Conservation (phyloP, 441 rosid genomes). For the Dalechampia spathulata region DNA sequence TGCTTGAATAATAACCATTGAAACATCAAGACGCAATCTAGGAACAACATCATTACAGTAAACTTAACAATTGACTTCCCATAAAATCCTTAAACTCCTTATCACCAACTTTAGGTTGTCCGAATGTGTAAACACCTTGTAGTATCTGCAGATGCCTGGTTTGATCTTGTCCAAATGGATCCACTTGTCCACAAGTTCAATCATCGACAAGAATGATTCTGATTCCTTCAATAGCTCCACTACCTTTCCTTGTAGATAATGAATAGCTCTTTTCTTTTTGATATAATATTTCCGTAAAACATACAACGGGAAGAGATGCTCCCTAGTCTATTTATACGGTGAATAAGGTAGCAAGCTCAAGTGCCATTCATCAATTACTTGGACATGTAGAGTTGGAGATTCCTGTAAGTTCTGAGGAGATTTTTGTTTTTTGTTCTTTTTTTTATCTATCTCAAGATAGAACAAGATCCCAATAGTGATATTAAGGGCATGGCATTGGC, state of each 20-base stretch:
- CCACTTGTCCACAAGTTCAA: conserved; percentile 11
- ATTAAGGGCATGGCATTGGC: too few species aligned
- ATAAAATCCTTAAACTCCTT: conserved; percentile 36
- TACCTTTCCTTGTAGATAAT: conserved; percentile 14
- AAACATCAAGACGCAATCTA: conserved; percentile 45
- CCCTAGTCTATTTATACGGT: too few species aligned
- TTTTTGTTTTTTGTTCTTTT: too few species aligned
- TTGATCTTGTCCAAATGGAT: conserved; percentile 3
- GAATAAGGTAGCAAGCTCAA: too few species aligned
- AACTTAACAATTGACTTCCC: conserved; percentile 37
- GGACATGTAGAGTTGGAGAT: too few species aligned
- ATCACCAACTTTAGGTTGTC: conserved; percentile 75
- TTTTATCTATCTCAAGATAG: too few species aligned
- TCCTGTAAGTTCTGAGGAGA: too few species aligned
- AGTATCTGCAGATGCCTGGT: conserved; percentile 1
- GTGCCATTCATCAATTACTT: too few species aligned
- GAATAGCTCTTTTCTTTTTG: too few species aligned
- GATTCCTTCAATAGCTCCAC: conserved; percentile 5
- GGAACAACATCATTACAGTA: conserved; percentile 54
- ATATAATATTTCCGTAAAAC: too few species aligned
- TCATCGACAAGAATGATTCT: neutral
- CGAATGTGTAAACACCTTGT: conserved; percentile 58
- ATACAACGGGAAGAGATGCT: too few species aligned
- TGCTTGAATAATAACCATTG: conserved; percentile 44
- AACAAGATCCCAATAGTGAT: too few species aligned